These are phyloP conservation scores for Phoma sp. DNA, from an alignment of 2,329 filamentous ascomycete species.

Conservation along the genomic window DNA sequence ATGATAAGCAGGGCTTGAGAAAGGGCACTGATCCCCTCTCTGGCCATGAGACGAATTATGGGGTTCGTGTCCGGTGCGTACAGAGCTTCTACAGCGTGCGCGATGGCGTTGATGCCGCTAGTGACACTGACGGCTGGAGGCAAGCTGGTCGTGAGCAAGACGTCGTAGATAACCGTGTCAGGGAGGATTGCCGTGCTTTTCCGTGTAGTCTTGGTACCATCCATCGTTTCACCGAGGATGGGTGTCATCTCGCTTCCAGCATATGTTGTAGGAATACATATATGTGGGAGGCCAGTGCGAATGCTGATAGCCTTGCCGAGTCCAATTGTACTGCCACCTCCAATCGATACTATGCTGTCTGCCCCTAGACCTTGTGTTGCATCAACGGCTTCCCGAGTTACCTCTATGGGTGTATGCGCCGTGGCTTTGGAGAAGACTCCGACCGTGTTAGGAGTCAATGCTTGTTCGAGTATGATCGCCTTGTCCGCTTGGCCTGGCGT, in stretches of 20 bases:
- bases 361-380: constrained; percentile 51
- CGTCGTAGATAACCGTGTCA: constrained; percentile 68
- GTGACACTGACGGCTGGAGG: constrained; percentile 60
- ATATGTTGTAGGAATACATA: constrained; percentile 47
- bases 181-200: constrained; percentile 66
- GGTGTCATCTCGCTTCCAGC: constrained; percentile 64
- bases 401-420: not conserved
- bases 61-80: constrained; percentile 68
- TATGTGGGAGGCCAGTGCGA: constrained; percentile 41
- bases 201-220: constrained; percentile 64
- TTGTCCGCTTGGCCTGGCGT: not conserved
- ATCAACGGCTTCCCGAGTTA: not conserved
- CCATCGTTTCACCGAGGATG: constrained; percentile 66
- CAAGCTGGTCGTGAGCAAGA: constrained; percentile 66
- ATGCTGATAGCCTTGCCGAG: constrained; percentile 52
- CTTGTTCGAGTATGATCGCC: not conserved
- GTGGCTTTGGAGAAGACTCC: not conserved
- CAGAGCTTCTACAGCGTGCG: constrained; percentile 66
- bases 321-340: constrained; percentile 67
- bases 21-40: constrained; percentile 5
- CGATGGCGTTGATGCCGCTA: constrained; percentile 70
- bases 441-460: not conserved
- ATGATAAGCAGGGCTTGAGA: not conserved
- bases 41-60: constrained; percentile 50
- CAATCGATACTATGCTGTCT: constrained; percentile 65